These are phyloP conservation scores for Suillus alpinus DNA, from an alignment of 768 basidiomycete species.

Conservation along the genomic window DNA sequence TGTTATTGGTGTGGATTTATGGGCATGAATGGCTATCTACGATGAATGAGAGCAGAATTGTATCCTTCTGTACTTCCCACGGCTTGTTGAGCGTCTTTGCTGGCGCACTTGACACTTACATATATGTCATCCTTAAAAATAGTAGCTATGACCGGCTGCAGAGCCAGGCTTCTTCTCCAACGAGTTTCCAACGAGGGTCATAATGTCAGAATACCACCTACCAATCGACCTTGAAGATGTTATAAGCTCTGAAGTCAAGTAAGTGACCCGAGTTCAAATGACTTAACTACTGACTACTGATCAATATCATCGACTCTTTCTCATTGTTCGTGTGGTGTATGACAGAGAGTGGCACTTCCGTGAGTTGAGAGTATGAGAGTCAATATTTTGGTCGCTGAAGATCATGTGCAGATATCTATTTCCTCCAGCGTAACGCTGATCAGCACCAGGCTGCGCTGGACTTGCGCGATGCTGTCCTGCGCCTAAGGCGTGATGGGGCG, in stretches of 20 bases:
- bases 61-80: no score
- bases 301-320: background rate
- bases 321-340: background rate
- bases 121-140: background rate
- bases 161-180: background rate
- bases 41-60: no score
- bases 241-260: conserved; percentile 64
- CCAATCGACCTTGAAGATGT: conserved; percentile 55
- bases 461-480: conserved; percentile 68
- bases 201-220: conserved; percentile 19
- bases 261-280: conserved; percentile 7
- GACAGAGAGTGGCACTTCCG: conserved; percentile 80
- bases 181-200: background rate
- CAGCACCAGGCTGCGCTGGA: conserved; percentile 65
- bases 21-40: no score
- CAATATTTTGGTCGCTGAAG: background rate
- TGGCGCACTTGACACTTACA: background rate
- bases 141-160: background rate
- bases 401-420: conserved; percentile 68
- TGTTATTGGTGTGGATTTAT: no score
- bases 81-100: background rate
- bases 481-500: conserved; percentile 69
- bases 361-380: conserved; percentile 29
- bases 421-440: conserved; percentile 61
- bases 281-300: background rate